phyloP scores from a whole-genome alignment of 1,284 basidiomycete genomes.

The Meripilus lineatus region DNA sequence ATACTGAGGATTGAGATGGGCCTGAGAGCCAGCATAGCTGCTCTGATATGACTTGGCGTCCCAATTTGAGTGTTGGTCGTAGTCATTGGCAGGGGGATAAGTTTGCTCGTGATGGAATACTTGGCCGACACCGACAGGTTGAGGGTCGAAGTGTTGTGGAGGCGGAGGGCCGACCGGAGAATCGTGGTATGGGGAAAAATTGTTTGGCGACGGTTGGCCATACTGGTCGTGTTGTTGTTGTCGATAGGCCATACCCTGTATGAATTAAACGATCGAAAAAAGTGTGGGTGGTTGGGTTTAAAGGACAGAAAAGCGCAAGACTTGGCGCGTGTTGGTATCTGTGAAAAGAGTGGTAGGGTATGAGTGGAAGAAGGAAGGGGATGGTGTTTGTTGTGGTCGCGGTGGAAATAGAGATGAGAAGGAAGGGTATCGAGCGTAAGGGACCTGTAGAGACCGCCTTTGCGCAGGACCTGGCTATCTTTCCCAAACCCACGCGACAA shows the following conservation, averaged over 20 bases:
- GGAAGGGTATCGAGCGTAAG: too few species aligned
- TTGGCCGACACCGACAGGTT: conserved; percentile 12
- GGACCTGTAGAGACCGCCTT: too few species aligned
- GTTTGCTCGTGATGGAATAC: conserved; percentile 17
- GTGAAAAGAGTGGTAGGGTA: too few species aligned
- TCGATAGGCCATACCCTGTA: conserved; percentile 17
- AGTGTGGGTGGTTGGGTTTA: too few species aligned
- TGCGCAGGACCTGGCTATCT: too few species aligned
- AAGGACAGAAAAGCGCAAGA: too few species aligned
- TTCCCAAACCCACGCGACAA: too few species aligned
- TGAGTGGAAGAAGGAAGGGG: too few species aligned
- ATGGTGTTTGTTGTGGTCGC: too few species aligned
- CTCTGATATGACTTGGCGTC: conserved; percentile 64
- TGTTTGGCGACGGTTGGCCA: conserved; percentile 11
- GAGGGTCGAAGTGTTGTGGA: conserved; percentile 8
- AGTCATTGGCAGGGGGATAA: conserved; percentile 20
- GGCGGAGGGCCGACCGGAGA: conserved; percentile 16
- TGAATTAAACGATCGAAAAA: too few species aligned
- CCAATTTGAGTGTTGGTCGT: conserved; percentile 47
- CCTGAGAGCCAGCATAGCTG: conserved; percentile 62
- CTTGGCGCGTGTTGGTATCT: too few species aligned
- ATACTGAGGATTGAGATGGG: conserved; percentile 52
- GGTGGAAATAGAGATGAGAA: neutral
- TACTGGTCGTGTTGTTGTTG: conserved; percentile 15
- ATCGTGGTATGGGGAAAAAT: conserved; percentile 6